Evolutionary conservation across 305 asterid species (phyloP), one percentile per base, ranked within the genome.

Genomic region (Fraxinus nigra): DNA sequence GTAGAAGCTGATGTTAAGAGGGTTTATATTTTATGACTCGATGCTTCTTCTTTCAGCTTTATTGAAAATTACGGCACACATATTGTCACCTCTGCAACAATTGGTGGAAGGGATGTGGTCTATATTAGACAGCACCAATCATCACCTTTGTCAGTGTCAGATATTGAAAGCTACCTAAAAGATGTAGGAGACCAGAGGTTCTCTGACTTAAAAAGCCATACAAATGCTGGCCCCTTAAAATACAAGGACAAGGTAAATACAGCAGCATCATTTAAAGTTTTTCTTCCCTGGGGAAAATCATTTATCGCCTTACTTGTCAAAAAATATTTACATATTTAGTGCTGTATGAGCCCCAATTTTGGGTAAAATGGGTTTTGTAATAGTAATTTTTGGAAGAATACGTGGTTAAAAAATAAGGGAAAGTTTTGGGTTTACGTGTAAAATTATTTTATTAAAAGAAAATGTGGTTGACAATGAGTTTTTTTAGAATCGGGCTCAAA

Each of bases 41-140:
- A 78, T 63, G 59, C 61, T 78, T 85, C 78, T 73, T 82, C 70
- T 89, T 83, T 82, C 99, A 96, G 99, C 90, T 96, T 96, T 82
- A 96, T 96, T 28, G 99, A 96, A 81, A 96, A 91, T 88, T 96
- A 92, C 38, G 99, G 99, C 78, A 96, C 99, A 78, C 99, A 96
- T 82, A 92, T 96, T 43, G 97, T 94, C 78, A 94, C 99, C 40
- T 96, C 99, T 32, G 97, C 93, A 43, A 94, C 98, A 11, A 82
- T 96, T 78, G 99, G 99, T 86, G 99, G 99, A 87, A 91, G 93
- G 86, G 99, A 96, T 80, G 90, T 91, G 34, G 97, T 96, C 80
- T 96, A 94, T 80, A 79, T 96, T 77, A 88, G 95, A 81, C 99
- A 94, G 85, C 99, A 94, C 87, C 97, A 92, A 46, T 91, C 98